These are phyloP conservation scores for Ophiognomonia clavigignenti-juglandacearum DNA, from an alignment of 2,329 filamentous ascomycete species.

Conservation along the genomic window DNA sequence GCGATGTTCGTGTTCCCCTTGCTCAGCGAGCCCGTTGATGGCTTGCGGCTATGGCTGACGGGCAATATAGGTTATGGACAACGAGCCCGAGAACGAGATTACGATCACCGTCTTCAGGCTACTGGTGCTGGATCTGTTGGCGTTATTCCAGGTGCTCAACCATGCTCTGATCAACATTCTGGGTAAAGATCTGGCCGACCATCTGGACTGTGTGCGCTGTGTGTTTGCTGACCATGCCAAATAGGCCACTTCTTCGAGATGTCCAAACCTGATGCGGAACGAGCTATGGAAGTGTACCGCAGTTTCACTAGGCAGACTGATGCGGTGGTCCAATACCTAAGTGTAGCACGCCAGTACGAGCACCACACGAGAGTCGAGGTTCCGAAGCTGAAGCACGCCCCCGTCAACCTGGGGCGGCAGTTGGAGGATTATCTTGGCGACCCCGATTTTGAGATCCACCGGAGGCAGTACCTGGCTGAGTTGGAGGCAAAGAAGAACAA, in stretches of 20 bases:
- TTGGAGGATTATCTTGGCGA: slow-evolving; percentile 94
- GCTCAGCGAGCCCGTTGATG: not conserved
- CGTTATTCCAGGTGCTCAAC: slow-evolving; percentile 91
- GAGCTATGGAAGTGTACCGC: slow-evolving; percentile 87
- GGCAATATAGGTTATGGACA: slow-evolving; percentile 61
- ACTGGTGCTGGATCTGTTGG: slow-evolving; percentile 82
- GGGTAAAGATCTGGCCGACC: slow-evolving; percentile 49
- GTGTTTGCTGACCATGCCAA: slow-evolving; percentile 19
- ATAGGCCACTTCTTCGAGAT: slow-evolving; percentile 98
- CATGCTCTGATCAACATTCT: slow-evolving; percentile 96
- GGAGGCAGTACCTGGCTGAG: slow-evolving; percentile 85
- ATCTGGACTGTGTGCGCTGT: not conserved
- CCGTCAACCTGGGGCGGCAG: slow-evolving; percentile 81
- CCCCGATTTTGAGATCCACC: slow-evolving; percentile 89
- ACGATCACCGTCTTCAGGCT: slow-evolving; percentile 90
- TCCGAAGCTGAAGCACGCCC: slow-evolving; percentile 94
- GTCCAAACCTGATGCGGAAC: slow-evolving; percentile 88
- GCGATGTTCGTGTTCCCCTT: slow-evolving; percentile 64
- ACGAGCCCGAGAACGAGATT: slow-evolving; percentile 93
- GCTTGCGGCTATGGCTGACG: slow-evolving; percentile 2
- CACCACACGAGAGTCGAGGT: slow-evolving; percentile 90
- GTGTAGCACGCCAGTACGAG: slow-evolving; percentile 83
- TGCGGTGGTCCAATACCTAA: slow-evolving; percentile 83
- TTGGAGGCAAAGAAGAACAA: slow-evolving; percentile 63
- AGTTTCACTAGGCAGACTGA: slow-evolving; percentile 90